Conservation (phyloP, 768 basidiomycete species). For the Termitomyces eurrhizus region DNA sequence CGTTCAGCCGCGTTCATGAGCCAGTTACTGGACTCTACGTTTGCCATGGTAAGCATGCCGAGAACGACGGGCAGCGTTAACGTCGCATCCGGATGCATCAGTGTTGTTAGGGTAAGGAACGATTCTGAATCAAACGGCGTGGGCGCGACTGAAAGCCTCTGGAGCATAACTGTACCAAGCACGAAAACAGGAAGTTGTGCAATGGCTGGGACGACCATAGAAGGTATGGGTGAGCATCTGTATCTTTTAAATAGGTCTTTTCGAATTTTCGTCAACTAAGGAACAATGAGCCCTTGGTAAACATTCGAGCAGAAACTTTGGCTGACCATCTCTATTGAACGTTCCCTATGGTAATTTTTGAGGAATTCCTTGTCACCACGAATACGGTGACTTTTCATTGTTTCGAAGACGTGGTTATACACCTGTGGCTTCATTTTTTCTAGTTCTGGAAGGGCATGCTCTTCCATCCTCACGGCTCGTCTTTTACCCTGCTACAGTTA, state of each 20-base stretch:
- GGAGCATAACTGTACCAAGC: constrained; percentile 55
- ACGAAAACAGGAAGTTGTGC: constrained; percentile 74
- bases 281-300: constrained; percentile 2
- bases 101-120: constrained; percentile 68
- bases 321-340: constrained; percentile 46
- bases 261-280: constrained; percentile 48
- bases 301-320: neutral
- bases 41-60: constrained; percentile 72
- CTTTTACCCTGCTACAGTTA: constrained; percentile 48
- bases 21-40: constrained; percentile 77
- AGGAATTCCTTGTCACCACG: constrained; percentile 52
- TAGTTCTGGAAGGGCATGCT: constrained; percentile 55
- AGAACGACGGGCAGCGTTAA: constrained; percentile 64
- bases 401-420: constrained; percentile 37
- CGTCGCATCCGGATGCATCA: constrained; percentile 70
- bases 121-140: constrained; percentile 77
- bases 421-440: constrained; percentile 43
- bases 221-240: constrained; percentile 51
- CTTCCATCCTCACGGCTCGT: constrained; percentile 57
- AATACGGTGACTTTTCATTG: constrained; percentile 54
- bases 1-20: constrained; percentile 57
- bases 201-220: constrained; percentile 58
- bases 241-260: constrained; percentile 59
- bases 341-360: constrained; percentile 41
- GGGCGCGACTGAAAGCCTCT: constrained; percentile 47